These are phyloP conservation scores for Entelexis paramagnoliae DNA, from an alignment of 1,139 yeast genomes.

Conservation along the genomic window DNA sequence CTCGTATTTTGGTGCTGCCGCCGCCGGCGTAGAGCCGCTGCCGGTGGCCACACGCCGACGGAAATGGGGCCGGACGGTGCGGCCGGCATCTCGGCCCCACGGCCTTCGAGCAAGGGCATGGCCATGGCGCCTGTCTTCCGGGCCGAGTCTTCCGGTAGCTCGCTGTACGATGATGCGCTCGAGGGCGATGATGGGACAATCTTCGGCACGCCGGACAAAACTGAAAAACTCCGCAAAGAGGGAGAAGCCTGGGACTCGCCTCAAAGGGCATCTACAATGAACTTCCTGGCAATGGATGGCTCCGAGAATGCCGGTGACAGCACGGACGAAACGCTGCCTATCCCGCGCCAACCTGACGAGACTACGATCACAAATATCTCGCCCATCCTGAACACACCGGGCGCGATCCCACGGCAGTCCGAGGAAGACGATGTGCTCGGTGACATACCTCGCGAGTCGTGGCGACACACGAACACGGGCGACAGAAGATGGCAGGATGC, in stretches of 20 bases:
- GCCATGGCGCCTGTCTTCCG: conserved; percentile 25
- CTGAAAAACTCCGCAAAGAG: conserved; percentile 1
- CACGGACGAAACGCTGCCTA: conserved; percentile 8
- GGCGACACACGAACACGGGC: conserved; percentile 51
- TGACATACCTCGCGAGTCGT: conserved; percentile 44
- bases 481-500: conserved; percentile 36
- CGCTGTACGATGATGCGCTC: conserved; percentile 18
- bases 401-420: conserved; percentile 9
- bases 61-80: conserved; percentile 6
- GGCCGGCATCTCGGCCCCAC: conserved; percentile 19
- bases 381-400: neutral
- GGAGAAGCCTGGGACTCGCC: conserved; percentile 29
- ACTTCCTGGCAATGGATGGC: conserved; percentile 32
- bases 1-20: conserved; percentile 52
- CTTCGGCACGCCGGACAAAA: conserved; percentile 21
- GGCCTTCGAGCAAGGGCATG: conserved; percentile 21
- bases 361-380: neutral
- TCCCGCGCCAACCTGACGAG: conserved; percentile 13
- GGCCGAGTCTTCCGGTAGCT: conserved; percentile 10
- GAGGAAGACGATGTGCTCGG: conserved; percentile 40
- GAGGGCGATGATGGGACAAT: conserved; percentile 22
- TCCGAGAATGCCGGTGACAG: conserved; percentile 16
- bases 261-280: conserved; percentile 31
- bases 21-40: conserved; percentile 35
- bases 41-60: conserved; percentile 7